These are phyloP conservation scores for Camellia oleifera DNA, from an alignment of 179 eudicot species.

Conservation along the genomic window DNA sequence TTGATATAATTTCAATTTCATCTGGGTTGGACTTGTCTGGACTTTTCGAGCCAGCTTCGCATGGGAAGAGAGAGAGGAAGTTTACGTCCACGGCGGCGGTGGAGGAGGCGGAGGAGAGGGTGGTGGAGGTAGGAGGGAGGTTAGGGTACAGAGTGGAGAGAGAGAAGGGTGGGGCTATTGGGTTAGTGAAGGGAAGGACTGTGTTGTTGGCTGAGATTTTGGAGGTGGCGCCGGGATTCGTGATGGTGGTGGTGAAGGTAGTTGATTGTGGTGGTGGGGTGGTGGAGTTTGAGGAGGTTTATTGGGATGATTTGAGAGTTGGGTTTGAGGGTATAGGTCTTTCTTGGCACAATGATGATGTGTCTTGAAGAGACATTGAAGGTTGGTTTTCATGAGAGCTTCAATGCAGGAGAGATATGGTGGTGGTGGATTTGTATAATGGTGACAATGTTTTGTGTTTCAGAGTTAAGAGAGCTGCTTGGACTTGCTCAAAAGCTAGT, in stretches of 20 bases:
- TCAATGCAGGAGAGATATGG: not conserved
- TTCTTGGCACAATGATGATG: slow-evolving; percentile 45
- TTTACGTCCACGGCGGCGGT: slow-evolving; percentile 44
- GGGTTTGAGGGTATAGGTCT: slow-evolving; percentile 57
- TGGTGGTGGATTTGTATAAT: not conserved
- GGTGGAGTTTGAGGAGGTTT: slow-evolving; percentile 32
- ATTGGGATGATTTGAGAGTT: slow-evolving; percentile 57
- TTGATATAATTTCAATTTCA: slow-evolving; percentile 69
- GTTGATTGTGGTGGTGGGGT: slow-evolving; percentile 40
- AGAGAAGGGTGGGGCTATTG: slow-evolving; percentile 21
- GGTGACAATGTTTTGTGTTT: not conserved
- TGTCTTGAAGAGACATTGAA: no score
- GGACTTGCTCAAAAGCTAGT: not conserved
- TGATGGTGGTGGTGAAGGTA: slow-evolving; percentile 63
- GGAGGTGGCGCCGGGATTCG: slow-evolving; percentile 52
- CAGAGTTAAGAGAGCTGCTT: not conserved
- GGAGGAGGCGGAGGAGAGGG: slow-evolving; percentile 49
- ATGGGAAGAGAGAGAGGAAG: slow-evolving; percentile 42
- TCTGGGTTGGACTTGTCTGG: slow-evolving; percentile 53
- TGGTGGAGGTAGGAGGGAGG: slow-evolving; percentile 40
- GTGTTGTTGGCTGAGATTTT: slow-evolving; percentile 43
- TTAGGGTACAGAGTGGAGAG: slow-evolving; percentile 62
- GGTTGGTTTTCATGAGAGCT: not conserved
- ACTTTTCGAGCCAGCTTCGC: slow-evolving; percentile 36
- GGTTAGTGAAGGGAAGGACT: slow-evolving; percentile 35